phyloP scores from a whole-genome alignment of 495 filamentous ascomycete species.

The Neurospora cerealis region DNA sequence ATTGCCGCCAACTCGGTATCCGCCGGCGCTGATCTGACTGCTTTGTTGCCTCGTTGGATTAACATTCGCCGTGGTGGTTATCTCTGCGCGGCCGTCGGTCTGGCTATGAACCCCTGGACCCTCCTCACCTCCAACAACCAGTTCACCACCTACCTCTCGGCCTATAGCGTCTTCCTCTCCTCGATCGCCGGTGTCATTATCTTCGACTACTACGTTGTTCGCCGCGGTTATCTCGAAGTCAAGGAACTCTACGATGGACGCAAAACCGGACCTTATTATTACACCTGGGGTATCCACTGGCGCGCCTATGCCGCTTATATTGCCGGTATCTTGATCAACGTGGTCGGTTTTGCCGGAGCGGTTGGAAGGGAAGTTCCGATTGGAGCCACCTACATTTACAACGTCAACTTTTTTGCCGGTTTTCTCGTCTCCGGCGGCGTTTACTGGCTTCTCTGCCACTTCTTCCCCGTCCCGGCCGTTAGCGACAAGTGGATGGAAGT shows the following conservation, averaged over 20 bases:
- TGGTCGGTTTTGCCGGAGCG: constrained; percentile 83
- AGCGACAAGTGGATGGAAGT: constrained; percentile 78
- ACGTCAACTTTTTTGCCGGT: constrained; percentile 81
- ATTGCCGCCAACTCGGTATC: constrained; percentile 89
- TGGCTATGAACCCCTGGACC: constrained; percentile 87
- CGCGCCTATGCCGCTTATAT: constrained; percentile 79
- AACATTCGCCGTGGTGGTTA: constrained; percentile 89
- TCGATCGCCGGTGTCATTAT: constrained; percentile 88
- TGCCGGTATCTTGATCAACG: constrained; percentile 79
- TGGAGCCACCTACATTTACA: constrained; percentile 80
- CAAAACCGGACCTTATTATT: constrained; percentile 61
- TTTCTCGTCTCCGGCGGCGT: constrained; percentile 56
- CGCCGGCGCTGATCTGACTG: constrained; percentile 85
- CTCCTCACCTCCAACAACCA: constrained; percentile 68
- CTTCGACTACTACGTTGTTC: constrained; percentile 83
- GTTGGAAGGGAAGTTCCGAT: constrained; percentile 58
- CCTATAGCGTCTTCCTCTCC: constrained; percentile 92
- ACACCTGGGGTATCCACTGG: constrained; percentile 65
- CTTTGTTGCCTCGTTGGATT: constrained; percentile 74
- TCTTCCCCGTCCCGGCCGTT: constrained; percentile 63
- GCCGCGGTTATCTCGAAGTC: constrained; percentile 71
- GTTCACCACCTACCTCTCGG: constrained; percentile 90
- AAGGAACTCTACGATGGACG: constrained; percentile 70
- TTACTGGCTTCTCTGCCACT: constrained; percentile 61
- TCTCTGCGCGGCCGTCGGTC: constrained; percentile 71